Evolutionary conservation across 1,284 basidiomycete genomes (phyloP), one percentile per base, ranked within the genome.

Genomic region (Cryptococcus wingfieldii): DNA sequence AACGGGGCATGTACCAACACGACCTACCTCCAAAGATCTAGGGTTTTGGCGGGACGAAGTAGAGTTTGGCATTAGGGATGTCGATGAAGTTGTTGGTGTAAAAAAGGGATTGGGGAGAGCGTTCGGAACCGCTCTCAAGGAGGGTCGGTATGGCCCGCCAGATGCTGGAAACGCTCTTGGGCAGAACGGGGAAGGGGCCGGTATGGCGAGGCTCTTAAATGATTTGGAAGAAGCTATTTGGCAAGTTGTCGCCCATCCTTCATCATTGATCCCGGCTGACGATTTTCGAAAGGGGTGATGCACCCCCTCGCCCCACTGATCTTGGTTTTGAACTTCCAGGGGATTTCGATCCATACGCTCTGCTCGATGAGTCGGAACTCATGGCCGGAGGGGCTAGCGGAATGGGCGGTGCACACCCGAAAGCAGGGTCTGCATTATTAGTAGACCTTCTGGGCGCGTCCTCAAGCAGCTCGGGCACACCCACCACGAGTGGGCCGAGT

Each of bases 171-270:
- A 71, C 50, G 68, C 70, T 1, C 44, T 71, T 9, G 62, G 62
- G 0, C 6, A 13, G 1, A 61, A 63, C 19, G 66, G 65, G 2
- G 45, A 59, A 31, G 70, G 62, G 1, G 70, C 66, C 4, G 69
- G 68, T 57, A 59, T 72, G 37, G 59, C 66, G 1, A 55, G 73
- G 18, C 50, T 75, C 18, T 58, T 75, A 28, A 71, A 72, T 46
- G 73, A 75, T 60, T 63, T 75, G 9, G 73, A 75, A 48, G 72
- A 74, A 55, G 70, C 66, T 1, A 44, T 74, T 5, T 75, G 73
- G 73, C 71, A 45, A 51, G 70, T 64, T 10, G 31, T 34, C 2
- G 10, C 31, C 31, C 31, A 7, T 34, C 3, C 7, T 10, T 34
- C 10, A 6, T 34, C 31, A 34, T 34, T 13, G 3, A 10, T 10